A percentile compares a stretch with the other conserved stretches of the same genome.
Conservation (phyloP, 2,329 filamentous ascomycete species). For the Colletotrichum theobromicola region DNA sequence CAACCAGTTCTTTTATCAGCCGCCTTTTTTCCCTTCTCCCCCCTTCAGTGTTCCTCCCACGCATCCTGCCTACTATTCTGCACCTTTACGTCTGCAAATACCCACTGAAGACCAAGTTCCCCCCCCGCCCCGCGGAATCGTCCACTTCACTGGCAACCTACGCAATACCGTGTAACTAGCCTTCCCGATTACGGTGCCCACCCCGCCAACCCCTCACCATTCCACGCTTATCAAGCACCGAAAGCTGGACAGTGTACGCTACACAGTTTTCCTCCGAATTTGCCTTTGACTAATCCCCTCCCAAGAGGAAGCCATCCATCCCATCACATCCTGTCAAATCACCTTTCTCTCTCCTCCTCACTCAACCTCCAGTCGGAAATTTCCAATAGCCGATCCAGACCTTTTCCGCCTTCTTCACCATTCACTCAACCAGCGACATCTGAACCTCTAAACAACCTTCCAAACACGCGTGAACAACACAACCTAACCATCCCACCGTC, state of each 20-base stretch:
- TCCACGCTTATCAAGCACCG: slow-evolving; percentile 18
- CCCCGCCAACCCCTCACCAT: slow-evolving; percentile 22
- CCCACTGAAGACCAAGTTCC: background rate
- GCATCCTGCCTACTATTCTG: background rate
- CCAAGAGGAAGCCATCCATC: background rate
- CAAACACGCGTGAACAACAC: background rate
- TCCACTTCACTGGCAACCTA: background rate
- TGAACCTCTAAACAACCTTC: background rate
- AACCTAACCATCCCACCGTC: background rate
- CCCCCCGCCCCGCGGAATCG: background rate
- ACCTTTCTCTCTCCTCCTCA: background rate
- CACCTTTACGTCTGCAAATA: background rate
- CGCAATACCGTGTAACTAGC: slow-evolving; percentile 6
- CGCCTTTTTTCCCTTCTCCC: background rate
- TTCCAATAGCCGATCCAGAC: background rate
- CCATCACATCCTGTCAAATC: background rate
- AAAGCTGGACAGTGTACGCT: slow-evolving; percentile 5
- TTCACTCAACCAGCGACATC: background rate
- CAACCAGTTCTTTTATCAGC: background rate
- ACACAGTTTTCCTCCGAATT: slow-evolving; percentile 4
- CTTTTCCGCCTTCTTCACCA: background rate
- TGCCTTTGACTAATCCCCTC: slow-evolving; percentile 16
- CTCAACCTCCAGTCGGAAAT: background rate
- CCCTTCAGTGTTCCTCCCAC: background rate
- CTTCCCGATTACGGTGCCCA: slow-evolving; percentile 5